phyloP scores from a whole-genome alignment of 139 green algal genomes.

The Deuterostichococcus epilithicus region DNA sequence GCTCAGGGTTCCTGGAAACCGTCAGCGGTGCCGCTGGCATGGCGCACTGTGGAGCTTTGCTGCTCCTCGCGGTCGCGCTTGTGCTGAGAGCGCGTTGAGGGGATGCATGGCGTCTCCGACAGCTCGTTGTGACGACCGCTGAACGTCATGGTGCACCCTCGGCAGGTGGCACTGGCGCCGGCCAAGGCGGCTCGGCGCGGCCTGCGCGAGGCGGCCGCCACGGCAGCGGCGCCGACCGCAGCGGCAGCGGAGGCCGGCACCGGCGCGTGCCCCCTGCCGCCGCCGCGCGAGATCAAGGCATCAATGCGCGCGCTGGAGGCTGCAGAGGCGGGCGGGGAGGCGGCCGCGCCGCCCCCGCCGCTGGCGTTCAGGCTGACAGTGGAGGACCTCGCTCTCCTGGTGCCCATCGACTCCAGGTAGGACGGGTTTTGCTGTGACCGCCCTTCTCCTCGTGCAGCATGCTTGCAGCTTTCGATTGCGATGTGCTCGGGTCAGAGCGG shows the following conservation, averaged over 20 bases:
- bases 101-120: too few relatives aligned
- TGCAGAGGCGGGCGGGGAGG: not conserved
- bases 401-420: not conserved
- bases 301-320: not conserved
- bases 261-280: not conserved
- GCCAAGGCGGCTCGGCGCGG: not conserved
- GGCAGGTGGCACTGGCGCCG: not conserved
- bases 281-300: not conserved
- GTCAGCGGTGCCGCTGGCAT: too few relatives aligned
- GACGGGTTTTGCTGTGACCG: too few relatives aligned
- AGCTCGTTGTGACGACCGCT: too few relatives aligned
- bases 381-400: not conserved
- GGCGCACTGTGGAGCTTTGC: too few relatives aligned
- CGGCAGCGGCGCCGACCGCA: too few relatives aligned
- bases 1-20: too few relatives aligned
- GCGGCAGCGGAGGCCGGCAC: not conserved
- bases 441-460: not conserved
- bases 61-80: too few relatives aligned
- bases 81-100: too few relatives aligned
- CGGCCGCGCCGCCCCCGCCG: too few relatives aligned
- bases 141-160: too few relatives aligned
- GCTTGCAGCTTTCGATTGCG: too few relatives aligned
- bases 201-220: not conserved
- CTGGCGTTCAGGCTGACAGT: not conserved
- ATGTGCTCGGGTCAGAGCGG: slow-evolving; percentile 1